These are phyloP conservation scores for Kwoniella shandongensis DNA, from an alignment of 768 basidiomycete genomes.

Conservation along the genomic window DNA sequence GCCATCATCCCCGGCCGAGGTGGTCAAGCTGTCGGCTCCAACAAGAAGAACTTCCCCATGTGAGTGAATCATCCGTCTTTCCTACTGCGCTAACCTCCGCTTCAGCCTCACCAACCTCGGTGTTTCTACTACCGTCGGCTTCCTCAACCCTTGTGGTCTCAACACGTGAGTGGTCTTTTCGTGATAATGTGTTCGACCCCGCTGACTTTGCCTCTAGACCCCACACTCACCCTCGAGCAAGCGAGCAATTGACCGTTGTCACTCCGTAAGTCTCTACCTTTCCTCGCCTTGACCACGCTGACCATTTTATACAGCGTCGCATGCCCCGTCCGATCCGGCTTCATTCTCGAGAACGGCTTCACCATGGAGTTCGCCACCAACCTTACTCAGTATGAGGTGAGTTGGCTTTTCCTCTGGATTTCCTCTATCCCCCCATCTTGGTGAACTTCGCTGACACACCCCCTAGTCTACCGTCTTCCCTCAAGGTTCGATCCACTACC, in stretches of 20 bases:
- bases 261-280: not conserved
- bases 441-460: not conserved
- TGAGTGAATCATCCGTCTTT: not conserved
- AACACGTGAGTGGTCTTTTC: not conserved
- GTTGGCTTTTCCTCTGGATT: not conserved
- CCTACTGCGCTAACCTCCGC: not conserved
- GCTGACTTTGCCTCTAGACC: not conserved
- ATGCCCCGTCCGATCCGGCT: not conserved
- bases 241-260: not conserved
- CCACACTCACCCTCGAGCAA: not conserved
- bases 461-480: constrained; percentile 10
- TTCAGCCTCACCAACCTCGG: not conserved
- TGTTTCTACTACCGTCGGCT: not conserved
- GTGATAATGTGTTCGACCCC: not conserved
- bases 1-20: not conserved
- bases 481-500: constrained; percentile 14
- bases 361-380: not conserved
- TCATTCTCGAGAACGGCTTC: constrained; percentile 1
- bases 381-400: not conserved
- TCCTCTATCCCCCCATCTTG: not conserved
- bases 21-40: not conserved
- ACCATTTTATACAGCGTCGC: not conserved
- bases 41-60: constrained; percentile 1
- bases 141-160: not conserved
- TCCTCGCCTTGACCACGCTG: not conserved